These are phyloP conservation scores for Monilinia vaccinii-corymbosi DNA, from an alignment of 2,329 filamentous ascomycete species.

Conservation along the genomic window DNA sequence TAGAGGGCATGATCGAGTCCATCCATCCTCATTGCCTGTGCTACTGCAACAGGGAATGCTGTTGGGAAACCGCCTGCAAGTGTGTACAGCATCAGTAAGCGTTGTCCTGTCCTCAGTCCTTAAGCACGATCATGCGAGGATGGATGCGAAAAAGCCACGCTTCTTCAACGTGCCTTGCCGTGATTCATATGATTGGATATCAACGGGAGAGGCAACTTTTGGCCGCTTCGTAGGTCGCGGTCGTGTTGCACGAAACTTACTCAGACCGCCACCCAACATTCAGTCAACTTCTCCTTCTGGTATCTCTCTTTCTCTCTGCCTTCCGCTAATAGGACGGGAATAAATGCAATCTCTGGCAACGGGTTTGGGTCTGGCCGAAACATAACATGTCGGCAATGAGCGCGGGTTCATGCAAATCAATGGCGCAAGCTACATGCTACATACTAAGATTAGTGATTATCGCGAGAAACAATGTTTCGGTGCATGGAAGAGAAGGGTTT, in stretches of 20 bases:
- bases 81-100: not conserved
- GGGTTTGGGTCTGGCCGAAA: not conserved
- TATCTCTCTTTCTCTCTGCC: no score
- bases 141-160: not conserved
- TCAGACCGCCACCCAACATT: slow-evolving; percentile 5
- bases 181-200: not conserved
- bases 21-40: not conserved
- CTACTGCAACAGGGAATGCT: not conserved
- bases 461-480: not conserved
- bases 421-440: no score
- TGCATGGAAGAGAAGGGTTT: no score
- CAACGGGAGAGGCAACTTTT: not conserved
- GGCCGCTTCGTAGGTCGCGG: not conserved
- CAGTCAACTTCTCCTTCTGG: no score
- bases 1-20: not conserved
- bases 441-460: no score
- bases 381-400: not conserved
- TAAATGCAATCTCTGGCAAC: not conserved
- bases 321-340: not conserved
- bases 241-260: slow-evolving; percentile 1
- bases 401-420: not conserved
- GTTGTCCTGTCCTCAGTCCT: not conserved
- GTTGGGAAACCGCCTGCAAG: not conserved
- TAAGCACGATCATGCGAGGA: not conserved
- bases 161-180: not conserved